Conservation (phyloP, 257 asterid genomes). For the Nicotiana knightiana region DNA sequence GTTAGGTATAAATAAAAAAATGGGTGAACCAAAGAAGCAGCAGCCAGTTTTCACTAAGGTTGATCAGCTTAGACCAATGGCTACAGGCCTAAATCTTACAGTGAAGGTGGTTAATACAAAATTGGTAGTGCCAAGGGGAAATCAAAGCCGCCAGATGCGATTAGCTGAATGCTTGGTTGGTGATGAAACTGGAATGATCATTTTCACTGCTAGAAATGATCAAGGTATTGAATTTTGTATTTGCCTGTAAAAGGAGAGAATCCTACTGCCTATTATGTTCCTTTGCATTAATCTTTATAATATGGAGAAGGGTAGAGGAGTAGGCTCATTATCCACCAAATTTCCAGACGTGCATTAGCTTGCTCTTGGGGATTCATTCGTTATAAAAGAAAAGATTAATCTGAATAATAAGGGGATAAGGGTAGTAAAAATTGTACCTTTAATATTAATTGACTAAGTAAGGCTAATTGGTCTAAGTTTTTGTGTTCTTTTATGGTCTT, state of each 20-base stretch:
- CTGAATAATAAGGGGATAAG: neutral
- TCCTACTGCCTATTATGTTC: neutral
- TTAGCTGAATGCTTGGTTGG: constrained; percentile 39
- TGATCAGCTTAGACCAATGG: constrained; percentile 63
- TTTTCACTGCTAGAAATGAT: constrained; percentile 38
- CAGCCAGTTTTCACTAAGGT: constrained; percentile 70
- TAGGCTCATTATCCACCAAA: too few species aligned
- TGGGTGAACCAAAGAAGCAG: constrained; percentile 72
- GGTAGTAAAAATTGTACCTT: neutral
- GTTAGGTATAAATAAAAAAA: constrained; percentile 18
- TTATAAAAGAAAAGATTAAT: neutral
- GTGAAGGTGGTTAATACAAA: constrained; percentile 34
- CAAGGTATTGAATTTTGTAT: constrained; percentile 22
- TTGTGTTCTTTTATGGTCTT: neutral
- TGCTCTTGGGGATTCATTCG: too few species aligned
- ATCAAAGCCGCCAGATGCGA: constrained; percentile 30
- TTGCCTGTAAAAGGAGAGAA: neutral
- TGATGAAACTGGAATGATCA: constrained; percentile 39
- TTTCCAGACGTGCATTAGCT: too few species aligned
- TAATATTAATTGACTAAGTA: neutral
- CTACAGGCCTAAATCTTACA: constrained; percentile 29
- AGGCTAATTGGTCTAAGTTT: neutral
- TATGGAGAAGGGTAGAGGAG: too few species aligned
- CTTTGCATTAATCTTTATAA: neutral
- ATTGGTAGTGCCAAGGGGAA: constrained; percentile 25